Evolutionary conservation across 2,329 filamentous ascomycete genomes (phyloP).

Genomic region (Colletotrichum australisinense): DNA sequence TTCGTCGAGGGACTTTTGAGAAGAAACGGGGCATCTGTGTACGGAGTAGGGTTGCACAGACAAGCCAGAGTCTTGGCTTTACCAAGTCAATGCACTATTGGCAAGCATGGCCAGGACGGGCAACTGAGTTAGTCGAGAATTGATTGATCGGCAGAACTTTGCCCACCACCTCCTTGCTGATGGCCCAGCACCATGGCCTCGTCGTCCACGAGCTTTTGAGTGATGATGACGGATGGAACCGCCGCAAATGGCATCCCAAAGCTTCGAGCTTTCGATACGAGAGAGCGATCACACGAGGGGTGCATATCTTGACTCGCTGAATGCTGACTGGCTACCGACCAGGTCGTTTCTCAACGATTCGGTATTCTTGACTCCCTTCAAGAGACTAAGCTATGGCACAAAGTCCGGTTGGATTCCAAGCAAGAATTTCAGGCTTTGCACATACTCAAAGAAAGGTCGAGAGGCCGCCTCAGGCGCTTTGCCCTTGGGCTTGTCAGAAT

Average conservation of each 20-base stretch:
- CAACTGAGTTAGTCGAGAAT: background rate
- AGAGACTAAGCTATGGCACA: background rate
- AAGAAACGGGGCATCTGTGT: background rate
- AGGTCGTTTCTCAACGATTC: background rate
- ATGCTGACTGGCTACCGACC: background rate
- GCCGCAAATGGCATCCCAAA: background rate
- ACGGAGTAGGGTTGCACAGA: background rate
- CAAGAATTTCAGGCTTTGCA: background rate
- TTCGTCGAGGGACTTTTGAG: background rate
- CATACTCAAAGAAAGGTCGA: background rate
- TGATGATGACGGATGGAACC: background rate
- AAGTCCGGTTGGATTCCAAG: background rate
- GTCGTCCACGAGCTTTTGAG: background rate
- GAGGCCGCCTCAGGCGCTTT: background rate
- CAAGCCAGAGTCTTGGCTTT: background rate
- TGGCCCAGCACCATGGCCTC: background rate
- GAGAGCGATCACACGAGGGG: background rate
- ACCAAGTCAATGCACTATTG: conserved; percentile 6
- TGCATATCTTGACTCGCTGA: background rate
- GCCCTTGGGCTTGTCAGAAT: background rate
- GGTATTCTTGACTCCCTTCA: background rate
- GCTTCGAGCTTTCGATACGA: background rate
- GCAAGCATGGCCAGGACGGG: background rate
- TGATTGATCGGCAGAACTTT: background rate
- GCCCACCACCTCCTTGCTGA: background rate